Evolutionary conservation across 2,329 filamentous ascomycete species (phyloP), one percentile per base, ranked within the genome.

Genomic region (Cercospora sp.): DNA sequence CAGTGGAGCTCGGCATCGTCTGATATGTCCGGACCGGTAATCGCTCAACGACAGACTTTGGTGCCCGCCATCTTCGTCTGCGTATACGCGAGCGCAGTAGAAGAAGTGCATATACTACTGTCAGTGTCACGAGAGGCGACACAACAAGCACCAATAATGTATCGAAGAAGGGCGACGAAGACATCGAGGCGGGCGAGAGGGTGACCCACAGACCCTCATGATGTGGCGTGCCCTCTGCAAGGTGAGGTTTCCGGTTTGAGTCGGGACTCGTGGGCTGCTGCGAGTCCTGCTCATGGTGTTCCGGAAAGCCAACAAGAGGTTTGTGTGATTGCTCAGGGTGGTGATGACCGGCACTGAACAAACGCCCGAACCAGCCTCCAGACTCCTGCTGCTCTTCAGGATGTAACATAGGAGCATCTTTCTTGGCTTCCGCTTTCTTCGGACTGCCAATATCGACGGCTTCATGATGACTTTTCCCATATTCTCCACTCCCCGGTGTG

Each of bases 11-110:
- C 2, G 87, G 83, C 40, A 97, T 91, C 0, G 94, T 97, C 75
- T 97, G 94, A 77, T 97, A 99, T 0, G 94, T 98, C 68, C 94
- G 89, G 13, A 99, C 93, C 1, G 95, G 95, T n/a, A 99, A 86
- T 67, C 91, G 90, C 74, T 97, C 94, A 18, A 99, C 94, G 0
- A 99, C 89, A 0, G 93, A 97, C 80, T 99, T 99, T 5, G 95
- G 95, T n/a, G 95, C 95, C 75, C 95, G 89, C 94, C 95, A 99
- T 74, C 94, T 88, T 71, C 94, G 88, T 68, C 94, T 88, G 61
- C 94, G 90, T 73, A 97, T 96, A 68, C 94, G 90, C 58, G 94
- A 94, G 65, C 95, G 90, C 43, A 98, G 84, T 49, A 98, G 87
- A 5, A 98, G 85, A 10, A 98, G 85, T 12, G 92, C 91, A 77